Percentiles rank a stretch among this genome's conserved stretches.
phyloP scores from a whole-genome alignment of 495 filamentous ascomycete genomes.

The Chaetomium cochliodes region DNA sequence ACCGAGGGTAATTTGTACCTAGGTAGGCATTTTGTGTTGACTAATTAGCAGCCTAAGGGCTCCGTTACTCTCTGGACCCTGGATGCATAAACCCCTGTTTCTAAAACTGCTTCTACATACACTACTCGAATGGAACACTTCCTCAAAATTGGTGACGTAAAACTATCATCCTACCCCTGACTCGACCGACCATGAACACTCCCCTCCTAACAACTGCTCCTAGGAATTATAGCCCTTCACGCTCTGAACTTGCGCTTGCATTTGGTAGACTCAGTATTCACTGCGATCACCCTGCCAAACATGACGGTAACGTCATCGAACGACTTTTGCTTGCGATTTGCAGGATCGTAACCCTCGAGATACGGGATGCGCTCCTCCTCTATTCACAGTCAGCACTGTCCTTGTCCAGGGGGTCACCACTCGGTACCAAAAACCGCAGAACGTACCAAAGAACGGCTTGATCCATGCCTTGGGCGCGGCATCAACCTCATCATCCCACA shows the following conservation, averaged over 20 bases:
- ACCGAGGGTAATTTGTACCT: too few relatives aligned
- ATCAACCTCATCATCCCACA: slow-evolving; percentile 27
- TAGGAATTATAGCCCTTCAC: background rate
- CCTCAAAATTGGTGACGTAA: too few relatives aligned
- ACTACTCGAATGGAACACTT: too few relatives aligned
- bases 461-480: slow-evolving; percentile 31
- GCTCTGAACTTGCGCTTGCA: background rate
- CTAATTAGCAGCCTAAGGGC: too few relatives aligned
- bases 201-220: too few relatives aligned
- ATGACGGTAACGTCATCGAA: background rate
- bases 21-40: too few relatives aligned
- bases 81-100: too few relatives aligned
- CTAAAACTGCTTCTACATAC: too few relatives aligned
- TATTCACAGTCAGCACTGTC: slow-evolving; percentile 8
- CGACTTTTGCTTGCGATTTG: background rate
- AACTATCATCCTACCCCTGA: too few relatives aligned
- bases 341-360: slow-evolving; percentile 18
- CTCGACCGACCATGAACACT: too few relatives aligned
- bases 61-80: too few relatives aligned
- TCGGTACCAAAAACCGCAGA: background rate
- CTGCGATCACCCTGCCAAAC: background rate
- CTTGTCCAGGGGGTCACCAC: background rate
- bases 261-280: background rate
- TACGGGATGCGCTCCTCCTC: slow-evolving; percentile 27
- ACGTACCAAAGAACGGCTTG: slow-evolving; percentile 30